These are phyloP conservation scores for Plasmopara halstedii DNA, from an alignment of 352 stramenopile species.

Conservation along the genomic window DNA sequence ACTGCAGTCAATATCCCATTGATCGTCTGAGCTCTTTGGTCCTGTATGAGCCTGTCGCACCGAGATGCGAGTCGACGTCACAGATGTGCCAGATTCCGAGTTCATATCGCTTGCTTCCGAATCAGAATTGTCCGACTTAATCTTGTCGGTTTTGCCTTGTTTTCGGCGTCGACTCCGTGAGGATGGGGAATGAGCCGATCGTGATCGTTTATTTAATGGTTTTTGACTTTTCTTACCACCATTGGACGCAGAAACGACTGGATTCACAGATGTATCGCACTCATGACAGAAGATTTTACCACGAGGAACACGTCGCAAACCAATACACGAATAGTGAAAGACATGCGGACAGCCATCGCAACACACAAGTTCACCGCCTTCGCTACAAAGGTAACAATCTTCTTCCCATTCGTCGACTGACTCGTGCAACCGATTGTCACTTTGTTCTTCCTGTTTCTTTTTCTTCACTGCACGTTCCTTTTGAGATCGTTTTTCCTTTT, in stretches of 20 bases:
- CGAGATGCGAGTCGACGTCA: slow-evolving; percentile 10
- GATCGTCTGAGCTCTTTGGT: slow-evolving; percentile 43
- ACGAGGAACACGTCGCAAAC: slow-evolving; percentile 63
- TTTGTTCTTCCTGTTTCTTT: slow-evolving; percentile 55
- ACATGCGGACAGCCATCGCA: slow-evolving; percentile 89
- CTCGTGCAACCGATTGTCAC: slow-evolving; percentile 32
- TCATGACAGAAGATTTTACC: slow-evolving; percentile 83
- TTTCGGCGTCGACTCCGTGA: slow-evolving; percentile 13
- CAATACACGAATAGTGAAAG: slow-evolving; percentile 87
- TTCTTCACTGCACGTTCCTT: slow-evolving; percentile 67
- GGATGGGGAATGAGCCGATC: slow-evolving; percentile 16
- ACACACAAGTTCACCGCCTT: slow-evolving; percentile 79
- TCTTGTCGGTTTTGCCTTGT: slow-evolving; percentile 16
- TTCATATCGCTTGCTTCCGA: slow-evolving; percentile 17
- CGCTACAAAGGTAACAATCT: slow-evolving; percentile 85
- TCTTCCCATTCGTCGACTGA: slow-evolving; percentile 83
- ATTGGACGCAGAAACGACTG: slow-evolving; percentile 32
- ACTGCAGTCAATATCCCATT: slow-evolving; percentile 87
- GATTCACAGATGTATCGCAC: slow-evolving; percentile 67
- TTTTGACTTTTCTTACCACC: slow-evolving; percentile 15
- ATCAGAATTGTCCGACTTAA: slow-evolving; percentile 15
- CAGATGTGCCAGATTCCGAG: slow-evolving; percentile 14
- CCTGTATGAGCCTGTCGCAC: slow-evolving; percentile 14
- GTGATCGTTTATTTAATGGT: slow-evolving; percentile 12
- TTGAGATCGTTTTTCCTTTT: slow-evolving; percentile 62